Evolutionary conservation across 805 yeast species (phyloP), one percentile per base, ranked within the genome.

Genomic region (Ogataea ramenticola): DNA sequence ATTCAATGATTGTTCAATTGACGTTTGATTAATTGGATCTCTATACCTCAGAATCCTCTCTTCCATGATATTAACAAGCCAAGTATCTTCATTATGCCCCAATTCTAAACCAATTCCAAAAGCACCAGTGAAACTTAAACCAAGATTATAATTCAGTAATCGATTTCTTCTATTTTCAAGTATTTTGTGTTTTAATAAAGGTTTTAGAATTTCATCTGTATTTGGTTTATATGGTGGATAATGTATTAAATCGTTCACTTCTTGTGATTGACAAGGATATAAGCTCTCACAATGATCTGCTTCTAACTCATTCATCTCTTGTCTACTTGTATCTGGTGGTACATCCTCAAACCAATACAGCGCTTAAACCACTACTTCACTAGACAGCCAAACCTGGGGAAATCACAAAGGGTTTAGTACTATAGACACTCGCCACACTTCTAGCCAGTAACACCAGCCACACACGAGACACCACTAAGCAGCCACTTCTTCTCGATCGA

Each of bases 11-110:
- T 55, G 60, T 26, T 55, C 61, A 17, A 53, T 59, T 20, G 43
- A 54, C 34, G 51, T 51, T 20, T 57, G 53, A 14, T 61, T 50
- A 29, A 45, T 52, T 3, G 66, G 55, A 3, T 67, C 57, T 34
- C 62, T 54, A 67, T 67, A 67, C 22, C 70, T 54, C 1, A 62
- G 52, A 32, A 68, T 46, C 39, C 61, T 54, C 11, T 64, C 66
- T 42, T 67, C 71, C 70, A 66, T 64, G 33, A 49, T 46, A 11
- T 57, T 60, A 26, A 55, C 46, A 7, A 62, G 43, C 36, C 54
- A 48, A 43, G 52, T 57, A n/a, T 32, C 35, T 11, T 32, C 35
- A 32, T 16, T 4, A 14, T 8, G 15, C 16, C 9, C 12, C 7
- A 12, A 12, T 30, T 15, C 33, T 10, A 24, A 10, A 6, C 27